Conservation (phyloP, 2,329 filamentous ascomycete genomes). For the Stachybotrys chlorohalonatus region DNA sequence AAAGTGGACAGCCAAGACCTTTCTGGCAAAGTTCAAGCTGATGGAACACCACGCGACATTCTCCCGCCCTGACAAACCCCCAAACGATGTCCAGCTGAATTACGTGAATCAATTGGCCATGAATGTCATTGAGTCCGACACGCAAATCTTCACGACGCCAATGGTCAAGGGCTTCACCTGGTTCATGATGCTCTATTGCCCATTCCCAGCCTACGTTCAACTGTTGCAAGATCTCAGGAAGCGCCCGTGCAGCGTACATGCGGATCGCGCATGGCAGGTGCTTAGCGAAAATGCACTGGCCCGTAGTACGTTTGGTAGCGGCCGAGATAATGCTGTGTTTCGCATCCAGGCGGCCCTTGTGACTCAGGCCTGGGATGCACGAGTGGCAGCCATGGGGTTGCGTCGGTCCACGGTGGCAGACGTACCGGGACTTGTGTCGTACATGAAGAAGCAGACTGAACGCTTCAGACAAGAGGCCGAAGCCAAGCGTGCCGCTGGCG, state of each 20-base stretch:
- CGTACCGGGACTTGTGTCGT: background rate
- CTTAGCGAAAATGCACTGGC: background rate
- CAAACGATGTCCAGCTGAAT: constrained; percentile 19
- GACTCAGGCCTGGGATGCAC: background rate
- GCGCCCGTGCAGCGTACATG: constrained; percentile 10
- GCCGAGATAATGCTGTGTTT: background rate
- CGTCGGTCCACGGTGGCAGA: background rate
- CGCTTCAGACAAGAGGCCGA: background rate
- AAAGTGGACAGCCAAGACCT: constrained; percentile 25
- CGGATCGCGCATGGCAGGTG: constrained; percentile 18
- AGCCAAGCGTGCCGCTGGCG: background rate
- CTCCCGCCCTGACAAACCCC: constrained; percentile 7
- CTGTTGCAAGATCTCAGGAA: constrained; percentile 23
- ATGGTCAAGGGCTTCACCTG: constrained; percentile 25
- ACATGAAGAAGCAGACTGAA: background rate
- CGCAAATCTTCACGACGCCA: constrained; percentile 18
- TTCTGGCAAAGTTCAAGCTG: constrained; percentile 39
- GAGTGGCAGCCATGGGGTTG: background rate
- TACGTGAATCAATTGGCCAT: constrained; percentile 19
- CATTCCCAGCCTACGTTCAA: constrained; percentile 30
- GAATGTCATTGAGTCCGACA: constrained; percentile 26
- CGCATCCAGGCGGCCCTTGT: background rate
- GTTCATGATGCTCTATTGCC: constrained; percentile 26
- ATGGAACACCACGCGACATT: constrained; percentile 34
- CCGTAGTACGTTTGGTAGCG: background rate